Evolutionary conservation across 495 filamentous ascomycete species (phyloP).

Genomic region (Penicillium egyptiacum): DNA sequence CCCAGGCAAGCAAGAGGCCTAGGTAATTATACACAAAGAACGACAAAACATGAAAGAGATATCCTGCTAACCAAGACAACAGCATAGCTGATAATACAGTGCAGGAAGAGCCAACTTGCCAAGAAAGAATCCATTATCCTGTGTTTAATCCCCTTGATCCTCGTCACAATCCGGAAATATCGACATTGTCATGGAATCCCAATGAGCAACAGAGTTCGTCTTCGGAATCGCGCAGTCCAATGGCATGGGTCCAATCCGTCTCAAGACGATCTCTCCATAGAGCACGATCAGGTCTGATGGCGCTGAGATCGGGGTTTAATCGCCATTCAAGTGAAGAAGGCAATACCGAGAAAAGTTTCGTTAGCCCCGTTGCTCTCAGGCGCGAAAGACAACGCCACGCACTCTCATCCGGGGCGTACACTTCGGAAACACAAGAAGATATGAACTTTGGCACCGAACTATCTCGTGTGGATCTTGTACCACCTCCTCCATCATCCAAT

Average conservation of each 20-base stretch:
- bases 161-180: slow-evolving; percentile 33
- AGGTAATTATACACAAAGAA: slow-evolving; percentile 20
- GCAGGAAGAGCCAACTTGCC: slow-evolving; percentile 24
- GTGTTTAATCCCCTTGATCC: slow-evolving; percentile 39
- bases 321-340: slow-evolving; percentile 18
- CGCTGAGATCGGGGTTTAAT: slow-evolving; percentile 31
- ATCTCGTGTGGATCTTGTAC: slow-evolving; percentile 26
- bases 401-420: slow-evolving; percentile 13
- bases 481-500: slow-evolving; percentile 6
- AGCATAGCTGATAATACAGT: slow-evolving; percentile 9
- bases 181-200: slow-evolving; percentile 6
- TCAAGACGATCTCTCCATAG: slow-evolving; percentile 34
- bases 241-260: slow-evolving; percentile 31
- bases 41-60: neutral
- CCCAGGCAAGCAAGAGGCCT: slow-evolving; percentile 16
- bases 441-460: slow-evolving; percentile 34
- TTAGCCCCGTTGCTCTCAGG: slow-evolving; percentile 1
- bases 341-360: neutral
- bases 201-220: slow-evolving; percentile 16
- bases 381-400: neutral
- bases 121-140: slow-evolving; percentile 39
- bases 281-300: slow-evolving; percentile 35
- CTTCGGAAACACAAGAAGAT: slow-evolving; percentile 37
- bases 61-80: neutral
- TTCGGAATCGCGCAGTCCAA: slow-evolving; percentile 17